Base-by-base conservation (phyloP, 352 stramenopile genomes). In the Phytophthora colocasiae region DNA sequence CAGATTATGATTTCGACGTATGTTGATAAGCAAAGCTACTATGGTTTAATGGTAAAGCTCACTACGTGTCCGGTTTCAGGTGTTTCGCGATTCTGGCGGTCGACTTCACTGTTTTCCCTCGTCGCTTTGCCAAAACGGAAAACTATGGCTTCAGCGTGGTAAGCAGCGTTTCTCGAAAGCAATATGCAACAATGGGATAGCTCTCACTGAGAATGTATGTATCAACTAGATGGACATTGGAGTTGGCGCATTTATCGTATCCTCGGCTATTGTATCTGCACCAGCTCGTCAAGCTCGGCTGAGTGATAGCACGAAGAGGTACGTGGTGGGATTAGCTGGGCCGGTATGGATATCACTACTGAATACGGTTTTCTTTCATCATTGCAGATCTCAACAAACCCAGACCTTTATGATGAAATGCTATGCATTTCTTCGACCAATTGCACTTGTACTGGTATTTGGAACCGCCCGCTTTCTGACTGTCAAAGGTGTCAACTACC, bases 81-180 rank as follows among this genome's bases (percentile, higher is more conserved):
- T 92, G 83, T 32, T 91, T 96, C 32, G 87, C 90, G 36, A 99
- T 99, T 56, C 75, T 99, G n/a, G 97, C 97, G 2, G 96, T 99
- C 4, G 98, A 99, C 60, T 99, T 99, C 77, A 87, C 83, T 8
- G 58, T 98, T 6, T 99, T 99, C 69, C 98, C 98, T 54, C 85
- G 98, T 31, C 85, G 94, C 7, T 97, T 98, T 53, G 91, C 89
- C 48, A 98, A 98, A 78, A 99, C 97, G 9, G 97, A 99, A 86
- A 91, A 85, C 19, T 90, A 90, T 57, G 97, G 98, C 41, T 98
- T 98, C 63, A 98, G 97, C 44, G 90, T 99, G 71, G 87, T 94
- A 77, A 50, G 81, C 66, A 48, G 4, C 17, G 15, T 27, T n/a
- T 50, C 22, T 26, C 38, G 31, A 7, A n/a, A 50, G 38, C 24